These are phyloP conservation scores for Colletotrichum cuscutae DNA, from an alignment of 2,329 filamentous ascomycete genomes.

Conservation along the genomic window DNA sequence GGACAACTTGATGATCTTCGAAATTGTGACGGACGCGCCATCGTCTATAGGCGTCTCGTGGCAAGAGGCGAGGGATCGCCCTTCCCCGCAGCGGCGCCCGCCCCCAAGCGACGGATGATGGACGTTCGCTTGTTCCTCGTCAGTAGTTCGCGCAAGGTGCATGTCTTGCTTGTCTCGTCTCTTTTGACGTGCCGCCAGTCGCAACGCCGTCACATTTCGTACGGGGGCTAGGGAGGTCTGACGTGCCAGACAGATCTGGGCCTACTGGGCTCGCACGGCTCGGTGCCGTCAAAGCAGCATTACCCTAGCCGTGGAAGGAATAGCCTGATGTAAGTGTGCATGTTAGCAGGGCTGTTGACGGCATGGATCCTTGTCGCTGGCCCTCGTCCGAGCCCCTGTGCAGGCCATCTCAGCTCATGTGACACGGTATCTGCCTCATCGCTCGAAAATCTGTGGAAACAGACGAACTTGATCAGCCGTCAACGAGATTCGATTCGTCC, in stretches of 20 bases:
- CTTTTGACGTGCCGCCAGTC: conserved; percentile 16
- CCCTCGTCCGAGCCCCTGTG: conserved; percentile 10
- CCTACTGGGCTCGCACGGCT: conserved; percentile 3
- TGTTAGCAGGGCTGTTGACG: conserved; percentile 9
- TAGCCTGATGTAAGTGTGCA: conserved; percentile 28
- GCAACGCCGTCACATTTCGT: conserved; percentile 4
- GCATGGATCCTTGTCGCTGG: conserved; percentile 13
- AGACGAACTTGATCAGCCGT: conserved; percentile 29
- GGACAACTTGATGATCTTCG: not conserved
- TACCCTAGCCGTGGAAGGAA: conserved; percentile 13
- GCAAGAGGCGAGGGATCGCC: conserved; percentile 8
- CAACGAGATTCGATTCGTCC: conserved; percentile 21
- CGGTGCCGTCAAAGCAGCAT: conserved; percentile 17
- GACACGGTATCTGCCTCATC: conserved; percentile 32
- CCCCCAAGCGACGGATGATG: conserved; percentile 11
- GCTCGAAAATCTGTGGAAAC: conserved; percentile 30
- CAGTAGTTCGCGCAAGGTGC: conserved; percentile 21
- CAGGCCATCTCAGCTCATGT: conserved; percentile 29
- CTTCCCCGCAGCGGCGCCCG: not conserved
- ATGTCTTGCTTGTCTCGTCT: conserved; percentile 2
- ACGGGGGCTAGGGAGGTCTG: conserved; percentile 15
- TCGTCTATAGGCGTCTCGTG: conserved; percentile 5
- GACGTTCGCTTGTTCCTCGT: conserved; percentile 10
- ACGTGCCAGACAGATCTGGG: conserved; percentile 1
- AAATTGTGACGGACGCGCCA: conserved; percentile 6